phyloP scores from a whole-genome alignment of 2,329 filamentous ascomycete species.

The Aureobasidium namibiae region DNA sequence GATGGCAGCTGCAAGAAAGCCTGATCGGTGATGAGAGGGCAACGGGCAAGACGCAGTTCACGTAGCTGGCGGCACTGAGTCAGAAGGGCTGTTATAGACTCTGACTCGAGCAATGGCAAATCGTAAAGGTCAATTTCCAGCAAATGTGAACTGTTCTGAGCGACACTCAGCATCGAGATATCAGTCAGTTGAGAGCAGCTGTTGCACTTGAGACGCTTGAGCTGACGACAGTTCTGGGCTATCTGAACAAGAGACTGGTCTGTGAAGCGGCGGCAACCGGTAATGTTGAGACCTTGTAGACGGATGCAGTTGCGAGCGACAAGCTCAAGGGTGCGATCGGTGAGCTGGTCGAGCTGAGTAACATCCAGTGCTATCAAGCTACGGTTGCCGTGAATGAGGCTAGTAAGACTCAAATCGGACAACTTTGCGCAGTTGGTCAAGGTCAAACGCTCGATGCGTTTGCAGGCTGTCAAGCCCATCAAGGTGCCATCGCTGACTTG shows the following conservation, averaged over 20 bases:
- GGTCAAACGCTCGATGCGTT: constrained; percentile 84
- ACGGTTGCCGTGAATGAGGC: constrained; percentile 68
- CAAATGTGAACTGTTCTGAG: constrained; percentile 80
- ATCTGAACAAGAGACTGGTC: constrained; percentile 77
- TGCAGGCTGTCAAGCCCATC: constrained; percentile 71
- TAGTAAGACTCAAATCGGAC: constrained; percentile 74
- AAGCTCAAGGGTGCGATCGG: constrained; percentile 67
- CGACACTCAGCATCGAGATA: constrained; percentile 73
- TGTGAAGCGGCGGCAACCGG: constrained; percentile 73
- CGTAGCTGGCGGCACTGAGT: constrained; percentile 73
- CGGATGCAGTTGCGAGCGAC: constrained; percentile 75
- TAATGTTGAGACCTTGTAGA: constrained; percentile 88
- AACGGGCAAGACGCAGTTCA: constrained; percentile 80
- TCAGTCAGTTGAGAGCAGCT: constrained; percentile 81
- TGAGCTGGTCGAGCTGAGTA: constrained; percentile 70
- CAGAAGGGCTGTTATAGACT: constrained; percentile 73
- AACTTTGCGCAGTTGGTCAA: constrained; percentile 81
- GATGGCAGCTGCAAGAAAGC: constrained; percentile 74
- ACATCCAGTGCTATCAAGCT: constrained; percentile 86
- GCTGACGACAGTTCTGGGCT: constrained; percentile 71
- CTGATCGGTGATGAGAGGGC: constrained; percentile 73
- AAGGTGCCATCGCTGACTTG: constrained; percentile 86
- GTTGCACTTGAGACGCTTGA: constrained; percentile 95
- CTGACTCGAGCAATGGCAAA: constrained; percentile 71
- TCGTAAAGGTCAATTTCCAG: constrained; percentile 93